A percentile compares a stretch with the other conserved stretches of the same genome.
These are phyloP conservation scores for Nadsonia commutata DNA, from an alignment of 1,139 yeast genomes.

Conservation along the genomic window DNA sequence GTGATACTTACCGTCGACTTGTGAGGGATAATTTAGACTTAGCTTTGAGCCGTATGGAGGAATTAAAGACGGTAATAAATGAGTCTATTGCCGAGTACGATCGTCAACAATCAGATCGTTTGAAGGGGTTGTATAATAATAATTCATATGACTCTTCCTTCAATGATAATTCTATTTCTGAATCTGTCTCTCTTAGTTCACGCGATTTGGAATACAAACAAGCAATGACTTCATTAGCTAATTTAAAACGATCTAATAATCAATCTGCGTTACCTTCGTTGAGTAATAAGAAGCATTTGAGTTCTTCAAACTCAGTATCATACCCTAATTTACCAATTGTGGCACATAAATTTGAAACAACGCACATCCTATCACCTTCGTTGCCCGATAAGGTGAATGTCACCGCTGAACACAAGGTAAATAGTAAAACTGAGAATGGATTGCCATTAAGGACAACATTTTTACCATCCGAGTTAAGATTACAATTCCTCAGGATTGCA, in stretches of 20 bases:
- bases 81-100: constrained; percentile 15
- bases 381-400: constrained; percentile 13
- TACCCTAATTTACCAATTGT: constrained; percentile 7
- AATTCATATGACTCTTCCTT: neutral
- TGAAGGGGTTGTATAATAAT: constrained; percentile 1
- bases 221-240: neutral
- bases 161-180: no score
- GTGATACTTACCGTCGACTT: constrained; percentile 14
- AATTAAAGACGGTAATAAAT: constrained; percentile 22
- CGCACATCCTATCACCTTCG: constrained; percentile 9
- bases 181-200: no score
- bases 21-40: constrained; percentile 16
- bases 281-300: neutral
- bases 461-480: constrained; percentile 30
- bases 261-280: neutral
- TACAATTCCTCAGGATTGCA: constrained; percentile 31
- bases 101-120: constrained; percentile 5
- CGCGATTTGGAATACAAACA: neutral
- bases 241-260: neutral
- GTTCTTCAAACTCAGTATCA: constrained; percentile 2
- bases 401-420: constrained; percentile 26
- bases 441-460: constrained; percentile 35
- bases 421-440: constrained; percentile 36
- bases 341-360: constrained; percentile 10
- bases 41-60: constrained; percentile 27